Conservation (phyloP, 108 stramenopile genomes). For the Fragilaria radians region DNA sequence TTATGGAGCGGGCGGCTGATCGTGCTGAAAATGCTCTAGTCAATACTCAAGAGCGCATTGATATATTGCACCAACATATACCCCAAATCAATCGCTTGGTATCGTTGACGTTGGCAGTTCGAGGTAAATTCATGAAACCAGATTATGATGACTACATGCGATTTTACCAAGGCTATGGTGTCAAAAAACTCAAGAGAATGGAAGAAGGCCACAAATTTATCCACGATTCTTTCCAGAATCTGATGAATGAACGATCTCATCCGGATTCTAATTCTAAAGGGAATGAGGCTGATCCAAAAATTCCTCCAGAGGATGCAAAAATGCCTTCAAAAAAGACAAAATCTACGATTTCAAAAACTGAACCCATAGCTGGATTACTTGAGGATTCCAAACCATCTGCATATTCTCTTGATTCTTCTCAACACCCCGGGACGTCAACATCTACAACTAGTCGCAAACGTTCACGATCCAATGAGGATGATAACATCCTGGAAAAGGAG, state of each 20-base stretch:
- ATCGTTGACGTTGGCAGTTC: conserved; percentile 6
- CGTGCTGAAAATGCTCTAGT: neutral
- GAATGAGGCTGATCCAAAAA: neutral
- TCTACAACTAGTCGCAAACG: too few relatives aligned
- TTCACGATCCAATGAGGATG: too few relatives aligned
- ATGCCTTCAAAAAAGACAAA: too few relatives aligned
- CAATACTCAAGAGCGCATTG: neutral
- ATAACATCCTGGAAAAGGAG: too few relatives aligned
- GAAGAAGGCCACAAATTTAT: neutral
- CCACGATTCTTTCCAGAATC: neutral
- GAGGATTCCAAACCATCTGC: too few relatives aligned
- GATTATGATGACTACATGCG: conserved; percentile 4
- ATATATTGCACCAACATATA: conserved; percentile 1
- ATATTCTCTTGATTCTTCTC: too few relatives aligned
- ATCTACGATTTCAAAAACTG: too few relatives aligned
- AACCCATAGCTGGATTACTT: too few relatives aligned
- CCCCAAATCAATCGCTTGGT: neutral
- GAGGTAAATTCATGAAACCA: conserved; percentile 6
- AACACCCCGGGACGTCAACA: too few relatives aligned
- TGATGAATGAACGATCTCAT: neutral
- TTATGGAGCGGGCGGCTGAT: conserved; percentile 7
- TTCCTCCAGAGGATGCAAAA: neutral
- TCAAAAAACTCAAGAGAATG: neutral
- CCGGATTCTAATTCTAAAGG: neutral
- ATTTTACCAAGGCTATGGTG: neutral